phyloP scores from a whole-genome alignment of 805 yeast genomes.

The Candida methanosorbosa region DNA sequence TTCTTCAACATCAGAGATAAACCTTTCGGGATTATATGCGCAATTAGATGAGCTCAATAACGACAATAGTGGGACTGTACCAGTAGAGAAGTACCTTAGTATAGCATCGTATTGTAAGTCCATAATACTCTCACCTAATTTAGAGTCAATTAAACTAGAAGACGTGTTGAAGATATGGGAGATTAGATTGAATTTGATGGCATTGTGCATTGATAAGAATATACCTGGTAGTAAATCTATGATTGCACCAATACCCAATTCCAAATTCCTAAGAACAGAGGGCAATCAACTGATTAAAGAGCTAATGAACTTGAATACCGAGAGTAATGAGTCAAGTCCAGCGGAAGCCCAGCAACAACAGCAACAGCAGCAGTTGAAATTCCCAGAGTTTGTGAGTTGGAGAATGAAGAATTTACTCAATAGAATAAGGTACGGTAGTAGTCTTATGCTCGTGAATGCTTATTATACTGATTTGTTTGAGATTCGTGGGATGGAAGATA shows the following conservation, averaged over 20 bases:
- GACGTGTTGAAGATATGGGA: constrained; percentile 40
- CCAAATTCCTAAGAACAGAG: constrained; percentile 19
- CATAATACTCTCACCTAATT: constrained; percentile 15
- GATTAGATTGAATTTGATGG: constrained; percentile 12
- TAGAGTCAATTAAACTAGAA: constrained; percentile 6
- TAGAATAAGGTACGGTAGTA: constrained; percentile 34
- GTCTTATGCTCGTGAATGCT: constrained; percentile 32
- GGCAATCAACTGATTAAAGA: constrained; percentile 18
- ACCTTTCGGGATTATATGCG: too few relatives aligned
- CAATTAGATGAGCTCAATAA: too few relatives aligned
- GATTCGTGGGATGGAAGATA: background rate
- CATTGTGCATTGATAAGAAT: constrained; percentile 7
- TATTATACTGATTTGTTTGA: constrained; percentile 32
- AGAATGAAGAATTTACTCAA: constrained; percentile 24
- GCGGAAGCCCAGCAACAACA: too few relatives aligned
- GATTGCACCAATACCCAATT: constrained; percentile 16
- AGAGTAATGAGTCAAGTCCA: background rate
- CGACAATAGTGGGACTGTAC: too few relatives aligned
- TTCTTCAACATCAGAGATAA: too few relatives aligned
- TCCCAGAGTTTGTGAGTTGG: constrained; percentile 13
- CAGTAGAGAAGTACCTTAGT: constrained; percentile 9
- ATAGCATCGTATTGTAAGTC: constrained; percentile 20
- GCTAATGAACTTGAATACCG: constrained; percentile 9
- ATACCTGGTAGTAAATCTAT: constrained; percentile 8
- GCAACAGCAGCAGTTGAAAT: background rate